phyloP scores from a whole-genome alignment of 1,284 basidiomycete species.

The Inonotus obliquus region DNA sequence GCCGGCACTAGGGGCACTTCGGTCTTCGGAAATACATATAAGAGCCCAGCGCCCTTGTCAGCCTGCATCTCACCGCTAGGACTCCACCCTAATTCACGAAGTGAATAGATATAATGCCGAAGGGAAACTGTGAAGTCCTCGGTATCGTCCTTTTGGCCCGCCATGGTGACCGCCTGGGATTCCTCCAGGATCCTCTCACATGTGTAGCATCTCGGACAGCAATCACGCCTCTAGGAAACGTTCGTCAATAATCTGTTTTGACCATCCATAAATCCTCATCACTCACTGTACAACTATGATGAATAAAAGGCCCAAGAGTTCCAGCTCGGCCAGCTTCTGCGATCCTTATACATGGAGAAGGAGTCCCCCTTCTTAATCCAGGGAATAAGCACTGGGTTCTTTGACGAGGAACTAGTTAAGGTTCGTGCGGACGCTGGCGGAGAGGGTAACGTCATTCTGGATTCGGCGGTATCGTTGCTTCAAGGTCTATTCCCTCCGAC shows the following conservation, averaged over 20 bases:
- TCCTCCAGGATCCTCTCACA: slow-evolving; percentile 37
- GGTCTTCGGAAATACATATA: background rate
- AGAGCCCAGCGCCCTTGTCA: background rate
- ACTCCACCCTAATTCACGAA: too few species aligned
- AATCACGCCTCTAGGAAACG: slow-evolving; percentile 47
- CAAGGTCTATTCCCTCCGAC: slow-evolving; percentile 34
- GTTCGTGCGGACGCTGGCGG: slow-evolving; percentile 44
- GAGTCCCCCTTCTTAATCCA: slow-evolving; percentile 33
- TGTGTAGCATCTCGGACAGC: slow-evolving; percentile 42
- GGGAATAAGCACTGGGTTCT: slow-evolving; percentile 30
- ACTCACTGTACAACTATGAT: too few species aligned
- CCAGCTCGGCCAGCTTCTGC: slow-evolving; percentile 39
- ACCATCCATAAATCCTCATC: too few species aligned
- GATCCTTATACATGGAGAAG: slow-evolving; percentile 36
- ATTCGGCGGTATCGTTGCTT: slow-evolving; percentile 41
- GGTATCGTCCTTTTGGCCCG: slow-evolving; percentile 45
- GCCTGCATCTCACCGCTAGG: background rate
- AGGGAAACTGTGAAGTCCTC: slow-evolving; percentile 27
- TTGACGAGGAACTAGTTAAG: slow-evolving; percentile 33
- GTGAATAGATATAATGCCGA: too few species aligned
- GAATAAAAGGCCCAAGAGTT: slow-evolving; percentile 35
- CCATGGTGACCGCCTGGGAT: slow-evolving; percentile 47
- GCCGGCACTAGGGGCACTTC: background rate
- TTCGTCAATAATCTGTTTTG: too few species aligned
- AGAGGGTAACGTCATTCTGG: slow-evolving; percentile 47